phyloP scores from a whole-genome alignment of 768 basidiomycete genomes.

The Trametes gibbosa region DNA sequence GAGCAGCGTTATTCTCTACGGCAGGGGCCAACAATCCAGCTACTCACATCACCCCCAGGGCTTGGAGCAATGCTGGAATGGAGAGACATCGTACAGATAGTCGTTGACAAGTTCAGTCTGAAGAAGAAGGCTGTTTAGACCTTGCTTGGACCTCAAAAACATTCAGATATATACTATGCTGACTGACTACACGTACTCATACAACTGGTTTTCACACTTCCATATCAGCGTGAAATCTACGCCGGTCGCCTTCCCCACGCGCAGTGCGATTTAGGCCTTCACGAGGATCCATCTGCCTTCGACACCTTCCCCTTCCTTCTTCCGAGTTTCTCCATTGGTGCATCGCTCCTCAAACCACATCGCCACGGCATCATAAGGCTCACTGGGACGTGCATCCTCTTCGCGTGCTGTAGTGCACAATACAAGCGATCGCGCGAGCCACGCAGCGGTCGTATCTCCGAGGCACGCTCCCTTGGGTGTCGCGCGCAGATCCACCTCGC shows the following conservation, averaged over 20 bases:
- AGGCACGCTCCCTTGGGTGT: neutral
- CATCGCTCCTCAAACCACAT: constrained; percentile 51
- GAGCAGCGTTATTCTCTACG: constrained; percentile 25
- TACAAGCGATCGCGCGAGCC: constrained; percentile 31
- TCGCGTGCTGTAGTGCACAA: constrained; percentile 18
- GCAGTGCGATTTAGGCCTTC: constrained; percentile 30
- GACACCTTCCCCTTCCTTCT: constrained; percentile 56
- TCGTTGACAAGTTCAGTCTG: constrained; percentile 51
- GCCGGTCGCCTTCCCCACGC: neutral
- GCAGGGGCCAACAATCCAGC: neutral
- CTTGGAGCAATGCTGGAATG: constrained; percentile 97
- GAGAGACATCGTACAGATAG: constrained; percentile 79
- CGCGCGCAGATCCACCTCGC: constrained; percentile 46
- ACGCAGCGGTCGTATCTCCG: constrained; percentile 33
- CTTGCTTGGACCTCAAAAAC: too few species aligned
- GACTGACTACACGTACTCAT: neutral
- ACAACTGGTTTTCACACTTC: neutral
- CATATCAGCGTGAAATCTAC: neutral
- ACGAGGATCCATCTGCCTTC: constrained; percentile 62
- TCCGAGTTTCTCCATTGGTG: constrained; percentile 45
- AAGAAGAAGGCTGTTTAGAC: neutral
- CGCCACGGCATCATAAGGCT: constrained; percentile 30
- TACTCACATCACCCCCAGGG: constrained; percentile 42
- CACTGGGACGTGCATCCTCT: constrained; percentile 24
- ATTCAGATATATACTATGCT: neutral